Evolutionary conservation across 169 alveolate species (phyloP), one percentile per base, ranked within the genome.

Genomic region (Cyclospora cayetanensis): DNA sequence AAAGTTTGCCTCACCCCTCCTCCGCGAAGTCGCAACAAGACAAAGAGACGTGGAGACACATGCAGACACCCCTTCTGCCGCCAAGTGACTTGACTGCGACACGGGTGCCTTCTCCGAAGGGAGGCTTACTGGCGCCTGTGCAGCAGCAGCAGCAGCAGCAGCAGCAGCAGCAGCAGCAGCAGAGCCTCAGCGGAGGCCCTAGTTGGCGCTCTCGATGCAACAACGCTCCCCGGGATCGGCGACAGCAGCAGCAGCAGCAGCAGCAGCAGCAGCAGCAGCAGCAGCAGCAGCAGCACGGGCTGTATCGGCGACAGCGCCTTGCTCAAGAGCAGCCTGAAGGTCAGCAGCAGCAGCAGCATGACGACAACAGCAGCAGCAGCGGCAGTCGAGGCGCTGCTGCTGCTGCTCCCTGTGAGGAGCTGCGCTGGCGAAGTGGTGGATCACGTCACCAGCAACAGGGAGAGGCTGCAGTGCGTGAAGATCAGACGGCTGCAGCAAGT

Each of bases 251-350:
- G 63, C 63, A 74, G 9, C 52, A 60, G 34, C 31, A 22, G 72
- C 72, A 60, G 72, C 27, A 11, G 11, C 72, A 60, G 72, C 72
- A 60, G 72, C 72, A 60, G 35, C 72, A 60, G 85, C 83, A 70
- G 83, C 83, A 70, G 83, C 85, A 74, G 85, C 85, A 74, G 85
- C 85, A 74, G 65, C 85, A 74, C 41, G 41, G 63, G 22, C 37
- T 22, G 46, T 22, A 29, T 1, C 85, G 63, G 37, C 27, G 63
- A n/a, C 85, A 74, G 63, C 85, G 63, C 65, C 85, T 35, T 3
- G 3, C 15, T 18, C 52, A 74, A 4, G 65, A 74, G 4, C 63
- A 34, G 55, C 85, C 35, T 34, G 55, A 70, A 53, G 55, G 34
- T 31, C 85, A 74, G 85, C 60, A 9, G 9, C 85, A 37, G 55